Conservation (phyloP, 176 grass and related monocot genomes). For the Oryza brachyantha region DNA sequence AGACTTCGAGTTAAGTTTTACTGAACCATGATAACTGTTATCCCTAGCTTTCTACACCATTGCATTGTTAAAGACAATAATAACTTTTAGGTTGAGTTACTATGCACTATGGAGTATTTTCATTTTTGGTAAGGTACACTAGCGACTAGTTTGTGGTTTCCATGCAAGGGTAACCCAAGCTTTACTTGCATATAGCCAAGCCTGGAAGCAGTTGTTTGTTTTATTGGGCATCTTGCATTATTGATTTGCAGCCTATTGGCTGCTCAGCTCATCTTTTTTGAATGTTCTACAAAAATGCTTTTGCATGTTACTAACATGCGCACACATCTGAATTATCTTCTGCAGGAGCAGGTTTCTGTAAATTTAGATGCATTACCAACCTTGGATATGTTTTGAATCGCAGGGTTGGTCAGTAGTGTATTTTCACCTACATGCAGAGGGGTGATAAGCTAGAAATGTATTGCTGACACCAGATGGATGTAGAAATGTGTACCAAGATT, state of each 20-base stretch:
- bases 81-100: background rate
- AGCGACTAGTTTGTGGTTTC: background rate
- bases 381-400: slow-evolving; percentile 34
- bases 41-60: background rate
- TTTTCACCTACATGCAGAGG: slow-evolving; percentile 4
- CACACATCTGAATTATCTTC: slow-evolving; percentile 13
- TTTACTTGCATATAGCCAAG: slow-evolving; percentile 8
- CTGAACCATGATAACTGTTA: slow-evolving; percentile 20
- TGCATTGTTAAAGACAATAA: background rate
- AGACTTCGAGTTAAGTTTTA: slow-evolving; percentile 78
- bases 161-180: background rate
- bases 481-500: background rate
- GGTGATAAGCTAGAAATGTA: background rate
- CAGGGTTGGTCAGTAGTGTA: slow-evolving; percentile 28
- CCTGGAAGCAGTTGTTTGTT: background rate
- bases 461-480: background rate
- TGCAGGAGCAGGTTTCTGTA: slow-evolving; percentile 44
- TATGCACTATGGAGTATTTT: background rate
- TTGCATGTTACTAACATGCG: slow-evolving; percentile 11
- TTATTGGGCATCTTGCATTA: background rate
- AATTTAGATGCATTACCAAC: slow-evolving; percentile 36
- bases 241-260: too few relatives aligned
- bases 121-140: slow-evolving; percentile 1
- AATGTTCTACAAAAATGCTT: background rate
- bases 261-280: background rate